These are phyloP conservation scores for Actinomucor elegans DNA, from an alignment of 371 early-diverging fungal genomes.

Conservation along the genomic window DNA sequence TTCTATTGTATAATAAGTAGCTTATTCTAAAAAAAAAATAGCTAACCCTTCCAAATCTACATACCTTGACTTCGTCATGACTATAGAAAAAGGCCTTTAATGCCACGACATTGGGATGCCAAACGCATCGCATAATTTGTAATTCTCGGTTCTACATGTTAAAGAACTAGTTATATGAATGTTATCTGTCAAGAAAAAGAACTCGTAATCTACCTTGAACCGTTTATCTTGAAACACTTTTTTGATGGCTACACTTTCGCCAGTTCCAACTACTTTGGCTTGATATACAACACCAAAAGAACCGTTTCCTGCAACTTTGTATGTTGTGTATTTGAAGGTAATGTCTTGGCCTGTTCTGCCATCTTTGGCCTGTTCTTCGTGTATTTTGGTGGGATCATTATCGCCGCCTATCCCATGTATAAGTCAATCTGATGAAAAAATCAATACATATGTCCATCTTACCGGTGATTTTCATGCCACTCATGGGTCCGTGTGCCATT, in stretches of 20 bases:
- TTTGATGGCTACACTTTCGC: constrained; percentile 90
- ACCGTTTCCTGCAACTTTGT: constrained; percentile 92
- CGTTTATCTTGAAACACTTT: constrained; percentile 96
- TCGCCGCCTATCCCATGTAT: constrained; percentile 12
- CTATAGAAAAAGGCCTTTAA: constrained; percentile 84
- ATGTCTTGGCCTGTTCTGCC: constrained; percentile 81
- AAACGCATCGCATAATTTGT: constrained; percentile 85
- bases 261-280: constrained; percentile 80
- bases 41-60: not conserved
- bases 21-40: no score
- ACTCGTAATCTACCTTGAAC: constrained; percentile 88
- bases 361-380: constrained; percentile 72
- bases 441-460: not conserved
- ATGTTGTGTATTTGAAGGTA: constrained; percentile 84
- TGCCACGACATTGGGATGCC: constrained; percentile 83
- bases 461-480: constrained; percentile 30
- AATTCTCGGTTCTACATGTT: constrained; percentile 81
- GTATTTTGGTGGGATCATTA: constrained; percentile 23
- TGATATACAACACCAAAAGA: constrained; percentile 97
- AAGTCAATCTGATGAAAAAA: no score
- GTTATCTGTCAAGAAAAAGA: no score
- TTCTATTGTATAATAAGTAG: constrained; percentile 31
- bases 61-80: constrained; percentile 60
- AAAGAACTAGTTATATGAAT: no score
- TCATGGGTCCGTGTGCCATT: constrained; percentile 36